Percentiles rank a stretch among this genome's conserved stretches.
Conservation (phyloP, 2,329 filamentous ascomycete species). For the Ophiognomonia clavigignenti-juglandacearum region DNA sequence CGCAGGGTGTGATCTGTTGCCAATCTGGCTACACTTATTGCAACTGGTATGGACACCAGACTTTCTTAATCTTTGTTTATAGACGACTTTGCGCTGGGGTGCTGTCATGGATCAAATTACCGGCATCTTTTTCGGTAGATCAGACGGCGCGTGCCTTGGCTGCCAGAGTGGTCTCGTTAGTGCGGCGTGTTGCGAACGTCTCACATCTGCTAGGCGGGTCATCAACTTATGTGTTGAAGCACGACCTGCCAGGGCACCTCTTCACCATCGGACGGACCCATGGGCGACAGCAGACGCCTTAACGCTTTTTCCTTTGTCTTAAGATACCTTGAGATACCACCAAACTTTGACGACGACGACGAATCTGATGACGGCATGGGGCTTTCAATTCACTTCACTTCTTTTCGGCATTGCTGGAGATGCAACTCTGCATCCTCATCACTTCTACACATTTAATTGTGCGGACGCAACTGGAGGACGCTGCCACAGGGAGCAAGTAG, state of each 20-base stretch:
- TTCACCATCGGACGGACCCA: neutral
- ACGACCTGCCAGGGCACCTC: neutral
- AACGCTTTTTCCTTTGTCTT: slow-evolving; percentile 1
- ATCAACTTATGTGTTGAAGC: neutral
- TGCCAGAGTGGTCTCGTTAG: slow-evolving; percentile 2
- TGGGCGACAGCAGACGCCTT: neutral
- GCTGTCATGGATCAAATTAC: slow-evolving; percentile 5
- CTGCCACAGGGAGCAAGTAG: neutral
- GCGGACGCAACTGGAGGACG: neutral
- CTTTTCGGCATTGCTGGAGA: neutral
- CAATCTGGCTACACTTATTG: slow-evolving; percentile 13
- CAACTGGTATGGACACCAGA: slow-evolving; percentile 13
- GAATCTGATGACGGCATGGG: slow-evolving; percentile 10
- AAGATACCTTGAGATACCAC: slow-evolving; percentile 16
- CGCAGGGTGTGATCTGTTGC: slow-evolving; percentile 13
- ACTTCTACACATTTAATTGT: slow-evolving; percentile 7
- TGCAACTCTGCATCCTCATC: slow-evolving; percentile 7
- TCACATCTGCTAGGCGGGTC: neutral
- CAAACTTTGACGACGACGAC: slow-evolving; percentile 10
- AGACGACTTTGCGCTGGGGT: slow-evolving; percentile 2
- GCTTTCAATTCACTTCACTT: neutral
- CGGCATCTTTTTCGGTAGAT: neutral
- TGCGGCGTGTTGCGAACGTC: neutral
- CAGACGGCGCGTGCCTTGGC: neutral
- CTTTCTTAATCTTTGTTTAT: slow-evolving; percentile 13